Base-by-base conservation (phyloP, 768 basidiomycete species). In the Termitomyces sp. region DNA sequence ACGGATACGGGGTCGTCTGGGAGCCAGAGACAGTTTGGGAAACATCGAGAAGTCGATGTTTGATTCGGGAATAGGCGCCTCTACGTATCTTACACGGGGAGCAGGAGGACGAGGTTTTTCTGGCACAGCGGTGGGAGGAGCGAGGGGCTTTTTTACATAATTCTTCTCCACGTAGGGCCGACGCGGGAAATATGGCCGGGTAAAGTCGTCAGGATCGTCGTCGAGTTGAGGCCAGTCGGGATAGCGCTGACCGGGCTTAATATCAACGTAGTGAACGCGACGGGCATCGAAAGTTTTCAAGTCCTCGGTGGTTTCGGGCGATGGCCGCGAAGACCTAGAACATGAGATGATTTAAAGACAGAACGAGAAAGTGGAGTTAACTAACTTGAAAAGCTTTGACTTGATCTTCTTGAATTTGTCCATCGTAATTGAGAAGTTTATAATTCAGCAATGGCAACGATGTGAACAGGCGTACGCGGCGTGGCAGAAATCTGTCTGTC, bases 401-500 rank as follows among this genome's bases (percentile, higher is more conserved):
- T 33, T 59, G 39, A 27, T 51, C 47, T 24, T 42, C 27, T 65
- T 65, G 22, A 67, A 45, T 30, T 61, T 62, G 9, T 63, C 54
- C 66, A 67, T 67, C 8, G 27, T 39, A 7, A 16, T 22, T 11
- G 30, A 30, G 18, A 4, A 42, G 8, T 11, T n/a, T 9, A 11
- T 11, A 18, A 2, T 31, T 54, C 37, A 39, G 39, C 39, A 42
- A 41, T 2, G 41, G 52, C 12, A 27, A 30, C 6, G 13, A 41
- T 12, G 16, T 6, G 18, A 16, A 27, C 20, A 13, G 6, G 27
- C 7, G 20, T 30, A 6, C 27, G 31, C 37, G 13, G n/a, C 1
- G 39, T 15, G 15, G 31, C 31, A 12, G 1, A 7, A 13, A 6
- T 36, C 9, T 12, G 1, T 12, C 3, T 18, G 1, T 18, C 0